A percentile compares a stretch with the other conserved stretches of the same genome.
Conservation (phyloP, 768 basidiomycete species). For the Rhizopogon vesiculosus region DNA sequence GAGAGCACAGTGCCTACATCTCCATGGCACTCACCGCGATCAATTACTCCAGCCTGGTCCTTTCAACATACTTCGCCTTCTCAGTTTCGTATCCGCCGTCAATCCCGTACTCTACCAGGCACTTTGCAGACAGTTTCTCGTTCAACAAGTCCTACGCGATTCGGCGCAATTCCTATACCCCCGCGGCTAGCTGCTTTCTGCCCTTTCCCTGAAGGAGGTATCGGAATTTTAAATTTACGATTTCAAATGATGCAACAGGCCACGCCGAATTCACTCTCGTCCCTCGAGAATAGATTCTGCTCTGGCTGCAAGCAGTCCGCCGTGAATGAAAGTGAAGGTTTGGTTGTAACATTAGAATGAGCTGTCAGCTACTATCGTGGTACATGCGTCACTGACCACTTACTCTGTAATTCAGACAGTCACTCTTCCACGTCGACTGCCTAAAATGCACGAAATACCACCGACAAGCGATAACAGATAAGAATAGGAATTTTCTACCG, state of each 20-base stretch:
- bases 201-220: neutral
- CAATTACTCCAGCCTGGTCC: neutral
- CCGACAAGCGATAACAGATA: constrained; percentile 91
- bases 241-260: neutral
- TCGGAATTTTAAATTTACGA: neutral
- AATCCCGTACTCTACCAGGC: neutral
- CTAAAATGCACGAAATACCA: constrained; percentile 97
- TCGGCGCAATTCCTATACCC: constrained; percentile 1
- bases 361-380: constrained; percentile 25
- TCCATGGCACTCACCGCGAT: neutral
- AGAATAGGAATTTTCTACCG: constrained; percentile 94
- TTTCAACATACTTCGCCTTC: neutral
- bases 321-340: constrained; percentile 73
- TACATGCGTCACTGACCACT: constrained; percentile 1
- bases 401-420: constrained; percentile 51
- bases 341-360: constrained; percentile 95
- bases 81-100: neutral
- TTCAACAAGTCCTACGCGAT: constrained; percentile 2
- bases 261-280: constrained; percentile 8
- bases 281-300: constrained; percentile 58
- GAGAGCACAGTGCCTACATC: too few relatives aligned
- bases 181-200: neutral
- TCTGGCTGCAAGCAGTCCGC: constrained; percentile 82
- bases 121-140: neutral
- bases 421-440: constrained; percentile 92